Conservation (phyloP, 306 rosid species). For the Crotalaria pallida region DNA sequence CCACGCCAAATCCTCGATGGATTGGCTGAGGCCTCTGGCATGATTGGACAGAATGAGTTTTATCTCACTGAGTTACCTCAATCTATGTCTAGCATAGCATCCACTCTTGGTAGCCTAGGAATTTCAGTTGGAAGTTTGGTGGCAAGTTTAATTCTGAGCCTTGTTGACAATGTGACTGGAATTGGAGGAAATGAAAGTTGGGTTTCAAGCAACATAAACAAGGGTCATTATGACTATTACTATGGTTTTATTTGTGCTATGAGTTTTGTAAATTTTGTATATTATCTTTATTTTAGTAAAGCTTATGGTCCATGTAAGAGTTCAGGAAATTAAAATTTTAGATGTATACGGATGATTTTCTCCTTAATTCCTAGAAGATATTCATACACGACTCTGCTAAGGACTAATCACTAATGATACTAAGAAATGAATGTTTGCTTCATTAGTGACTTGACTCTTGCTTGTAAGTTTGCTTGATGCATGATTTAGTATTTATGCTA, state of each 20-base stretch:
- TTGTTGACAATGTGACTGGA: conserved; percentile 19
- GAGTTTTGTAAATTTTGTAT: conserved; percentile 12
- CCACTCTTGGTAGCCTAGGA: conserved; percentile 16
- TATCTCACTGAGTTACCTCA: conserved; percentile 14
- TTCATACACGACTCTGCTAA: background rate
- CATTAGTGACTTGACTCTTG: too few species aligned
- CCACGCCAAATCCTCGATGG: conserved; percentile 19
- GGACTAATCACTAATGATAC: background rate
- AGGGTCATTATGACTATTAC: conserved; percentile 31
- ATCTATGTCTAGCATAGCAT: conserved; percentile 23
- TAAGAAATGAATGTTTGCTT: background rate
- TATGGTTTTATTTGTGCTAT: conserved; percentile 7
- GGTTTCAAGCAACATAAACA: conserved; percentile 32
- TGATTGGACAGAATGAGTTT: conserved; percentile 15
- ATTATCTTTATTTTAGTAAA: conserved; percentile 25
- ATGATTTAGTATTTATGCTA: too few species aligned
- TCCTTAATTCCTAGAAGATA: background rate
- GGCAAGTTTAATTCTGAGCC: conserved; percentile 17
- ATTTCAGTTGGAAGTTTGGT: conserved; percentile 8
- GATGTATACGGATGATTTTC: background rate
- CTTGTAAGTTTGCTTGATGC: too few species aligned
- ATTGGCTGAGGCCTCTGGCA: background rate
- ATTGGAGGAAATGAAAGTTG: conserved; percentile 13
- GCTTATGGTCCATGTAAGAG: conserved; percentile 24
- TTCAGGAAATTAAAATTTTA: background rate